phyloP scores from a whole-genome alignment of 2,329 filamentous ascomycete species.

The Claviceps monticola region DNA sequence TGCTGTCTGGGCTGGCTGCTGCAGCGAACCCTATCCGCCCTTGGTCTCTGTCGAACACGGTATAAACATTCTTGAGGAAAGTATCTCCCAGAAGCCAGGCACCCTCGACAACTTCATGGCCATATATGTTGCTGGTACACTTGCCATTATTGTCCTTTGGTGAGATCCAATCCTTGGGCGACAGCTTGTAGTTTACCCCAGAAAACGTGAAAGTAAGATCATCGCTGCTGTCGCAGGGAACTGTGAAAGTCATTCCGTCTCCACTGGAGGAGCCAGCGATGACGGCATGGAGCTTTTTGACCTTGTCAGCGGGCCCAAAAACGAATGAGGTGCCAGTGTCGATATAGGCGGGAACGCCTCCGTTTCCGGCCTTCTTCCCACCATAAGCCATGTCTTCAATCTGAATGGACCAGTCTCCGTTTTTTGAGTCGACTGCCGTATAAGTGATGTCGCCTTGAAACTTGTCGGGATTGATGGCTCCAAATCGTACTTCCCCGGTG shows the following conservation, averaged over 20 bases:
- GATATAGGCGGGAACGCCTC: constrained; percentile 51
- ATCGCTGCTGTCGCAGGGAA: constrained; percentile 57
- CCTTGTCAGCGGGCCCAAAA: constrained; percentile 55
- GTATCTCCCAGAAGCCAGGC: constrained; percentile 74
- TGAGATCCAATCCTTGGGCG: constrained; percentile 57
- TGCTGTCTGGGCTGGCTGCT: constrained; percentile 3
- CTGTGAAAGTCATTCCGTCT: constrained; percentile 48
- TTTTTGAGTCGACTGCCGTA: constrained; percentile 33
- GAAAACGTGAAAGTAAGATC: constrained; percentile 54
- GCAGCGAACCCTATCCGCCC: constrained; percentile 34
- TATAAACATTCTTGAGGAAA: constrained; percentile 83
- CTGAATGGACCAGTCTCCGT: constrained; percentile 58
- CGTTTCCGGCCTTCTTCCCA: constrained; percentile 42
- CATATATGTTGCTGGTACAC: constrained; percentile 63
- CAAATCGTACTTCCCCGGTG: constrained; percentile 67
- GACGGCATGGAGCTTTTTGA: constrained; percentile 50
- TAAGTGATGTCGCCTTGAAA: constrained; percentile 59
- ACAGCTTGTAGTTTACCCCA: constrained; percentile 51
- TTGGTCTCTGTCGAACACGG: constrained; percentile 66
- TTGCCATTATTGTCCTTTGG: constrained; percentile 26
- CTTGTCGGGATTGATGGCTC: constrained; percentile 50
- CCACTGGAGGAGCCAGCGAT: constrained; percentile 47
- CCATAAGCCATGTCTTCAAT: constrained; percentile 52
- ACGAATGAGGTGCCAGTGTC: constrained; percentile 76
- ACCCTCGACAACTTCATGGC: constrained; percentile 49